Conservation (phyloP, 106 monocot species). For the Ottelia alismoides region DNA sequence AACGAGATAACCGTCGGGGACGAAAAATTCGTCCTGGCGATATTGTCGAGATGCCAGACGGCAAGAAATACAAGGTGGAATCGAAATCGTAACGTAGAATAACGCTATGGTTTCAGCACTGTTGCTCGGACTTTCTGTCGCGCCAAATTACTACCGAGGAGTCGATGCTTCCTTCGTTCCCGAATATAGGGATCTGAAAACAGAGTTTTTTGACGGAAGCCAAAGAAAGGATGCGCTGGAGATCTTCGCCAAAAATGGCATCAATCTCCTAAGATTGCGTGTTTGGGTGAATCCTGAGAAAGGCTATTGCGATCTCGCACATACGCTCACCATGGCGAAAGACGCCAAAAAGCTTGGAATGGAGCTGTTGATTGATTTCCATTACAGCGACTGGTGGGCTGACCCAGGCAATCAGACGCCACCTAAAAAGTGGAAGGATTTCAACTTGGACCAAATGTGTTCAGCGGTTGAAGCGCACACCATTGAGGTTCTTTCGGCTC, state of each 20-base stretch:
- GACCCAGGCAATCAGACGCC: neutral
- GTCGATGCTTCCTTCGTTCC: no score
- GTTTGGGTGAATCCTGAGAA: neutral
- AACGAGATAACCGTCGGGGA: no score
- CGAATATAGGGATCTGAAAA: no score
- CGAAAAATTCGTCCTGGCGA: no score
- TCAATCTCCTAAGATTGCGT: neutral
- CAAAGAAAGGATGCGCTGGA: neutral
- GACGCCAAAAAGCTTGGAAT: neutral
- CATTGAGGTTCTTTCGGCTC: neutral
- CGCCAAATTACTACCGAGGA: no score
- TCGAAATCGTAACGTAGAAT: no score
- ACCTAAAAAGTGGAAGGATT: neutral
- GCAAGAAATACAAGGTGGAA: no score
- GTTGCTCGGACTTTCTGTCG: no score
- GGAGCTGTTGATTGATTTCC: neutral
- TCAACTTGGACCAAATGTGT: neutral
- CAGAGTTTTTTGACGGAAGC: neutral
- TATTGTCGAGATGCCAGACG: no score
- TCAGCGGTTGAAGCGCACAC: neutral
- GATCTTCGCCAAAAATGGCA: neutral
- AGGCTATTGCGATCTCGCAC: neutral
- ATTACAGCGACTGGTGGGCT: neutral
- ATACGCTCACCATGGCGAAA: neutral
- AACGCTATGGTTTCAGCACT: no score